Evolutionary conservation across 2,329 filamentous ascomycete genomes (phyloP).

Genomic region (Calycina marina): DNA sequence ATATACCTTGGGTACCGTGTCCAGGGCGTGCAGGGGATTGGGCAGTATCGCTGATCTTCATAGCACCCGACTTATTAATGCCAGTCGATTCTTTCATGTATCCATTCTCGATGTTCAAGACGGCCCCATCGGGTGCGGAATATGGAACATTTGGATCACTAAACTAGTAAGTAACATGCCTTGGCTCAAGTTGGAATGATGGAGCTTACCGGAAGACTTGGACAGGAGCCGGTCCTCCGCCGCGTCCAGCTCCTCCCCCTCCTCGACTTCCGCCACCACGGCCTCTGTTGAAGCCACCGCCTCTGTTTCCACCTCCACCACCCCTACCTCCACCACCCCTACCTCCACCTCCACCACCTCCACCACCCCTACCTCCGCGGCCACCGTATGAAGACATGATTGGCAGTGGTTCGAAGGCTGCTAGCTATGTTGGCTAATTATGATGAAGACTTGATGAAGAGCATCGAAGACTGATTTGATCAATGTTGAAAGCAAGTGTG

Average conservation of each 20-base stretch:
- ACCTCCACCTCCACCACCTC: background rate
- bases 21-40: constrained; percentile 18
- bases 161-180: constrained; percentile 1
- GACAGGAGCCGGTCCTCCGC: constrained; percentile 15
- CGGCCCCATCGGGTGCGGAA: constrained; percentile 12
- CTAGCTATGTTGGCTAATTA: no score
- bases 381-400: background rate
- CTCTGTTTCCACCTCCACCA: no score
- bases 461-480: no score
- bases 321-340: constrained; percentile 1
- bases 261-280: constrained; percentile 18
- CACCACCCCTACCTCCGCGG: background rate
- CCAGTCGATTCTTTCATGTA: constrained; percentile 16
- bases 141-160: constrained; percentile 14
- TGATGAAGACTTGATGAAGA: no score
- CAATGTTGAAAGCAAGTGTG: no score
- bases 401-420: no score
- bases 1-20: constrained; percentile 17
- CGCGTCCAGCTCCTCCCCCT: constrained; percentile 19
- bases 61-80: constrained; percentile 9
- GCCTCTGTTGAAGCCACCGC: constrained; percentile 12
- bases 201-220: constrained; percentile 15
- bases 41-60: constrained; percentile 4
- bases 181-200: constrained; percentile 1
- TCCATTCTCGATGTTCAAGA: constrained; percentile 19